Percentiles rank a stretch among this genome's conserved stretches.
These are phyloP conservation scores for Candida krabiensis DNA, from an alignment of 805 yeast species.

Conservation along the genomic window DNA sequence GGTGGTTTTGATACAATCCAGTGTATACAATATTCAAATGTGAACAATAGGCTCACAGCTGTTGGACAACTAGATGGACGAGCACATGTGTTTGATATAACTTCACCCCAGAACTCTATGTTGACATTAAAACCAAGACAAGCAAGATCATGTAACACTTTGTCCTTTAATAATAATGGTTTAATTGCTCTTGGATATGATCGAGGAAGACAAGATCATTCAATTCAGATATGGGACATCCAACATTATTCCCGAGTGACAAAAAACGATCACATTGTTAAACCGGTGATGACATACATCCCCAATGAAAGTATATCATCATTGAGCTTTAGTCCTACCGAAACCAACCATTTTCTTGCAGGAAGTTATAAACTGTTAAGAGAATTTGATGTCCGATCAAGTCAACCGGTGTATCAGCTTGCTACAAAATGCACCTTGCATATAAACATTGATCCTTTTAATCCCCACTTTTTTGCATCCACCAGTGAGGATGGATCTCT, in stretches of 20 bases:
- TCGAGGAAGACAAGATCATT: conserved; percentile 70
- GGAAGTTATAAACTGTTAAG: conserved; percentile 78
- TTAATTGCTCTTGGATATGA: conserved; percentile 79
- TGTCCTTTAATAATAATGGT: conserved; percentile 66
- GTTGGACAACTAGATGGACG: conserved; percentile 76
- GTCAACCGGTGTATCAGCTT: conserved; percentile 66
- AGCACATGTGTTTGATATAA: conserved; percentile 61
- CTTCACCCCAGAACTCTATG: conserved; percentile 33
- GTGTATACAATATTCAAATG: conserved; percentile 61
- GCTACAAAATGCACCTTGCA: conserved; percentile 74
- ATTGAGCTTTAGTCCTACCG: conserved; percentile 62
- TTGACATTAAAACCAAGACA: conserved; percentile 58
- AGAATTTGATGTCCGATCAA: conserved; percentile 71
- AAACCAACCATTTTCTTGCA: conserved; percentile 54
- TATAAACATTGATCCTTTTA: conserved; percentile 67
- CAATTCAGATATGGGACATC: conserved; percentile 79
- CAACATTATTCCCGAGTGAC: conserved; percentile 52
- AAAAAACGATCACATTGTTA: conserved; percentile 49
- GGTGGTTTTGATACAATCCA: conserved; percentile 69
- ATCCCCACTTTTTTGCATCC: conserved; percentile 66
- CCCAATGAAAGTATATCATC: conserved; percentile 77
- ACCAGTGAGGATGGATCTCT: conserved; percentile 82
- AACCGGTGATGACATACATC: conserved; percentile 57
- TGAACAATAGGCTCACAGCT: conserved; percentile 58
- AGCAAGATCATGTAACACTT: conserved; percentile 70